Evolutionary conservation across 768 basidiomycete species (phyloP).

Genomic region (Cyclocybe aegerita): DNA sequence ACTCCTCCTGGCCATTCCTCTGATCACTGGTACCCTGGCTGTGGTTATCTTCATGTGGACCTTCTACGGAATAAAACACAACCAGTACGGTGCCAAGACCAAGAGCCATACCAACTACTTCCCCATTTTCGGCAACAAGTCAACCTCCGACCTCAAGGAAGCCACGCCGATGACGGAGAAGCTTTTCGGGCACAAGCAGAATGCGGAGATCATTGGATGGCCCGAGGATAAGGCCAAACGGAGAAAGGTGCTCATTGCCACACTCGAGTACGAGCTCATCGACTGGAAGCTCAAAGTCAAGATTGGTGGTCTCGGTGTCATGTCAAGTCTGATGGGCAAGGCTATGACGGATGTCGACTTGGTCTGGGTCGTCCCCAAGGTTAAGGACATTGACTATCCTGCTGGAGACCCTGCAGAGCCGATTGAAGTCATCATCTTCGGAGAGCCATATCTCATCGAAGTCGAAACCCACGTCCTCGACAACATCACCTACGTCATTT

Average conservation of each 20-base stretch:
- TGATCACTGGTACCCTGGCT: slow-evolving; percentile 82
- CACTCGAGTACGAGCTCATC: slow-evolving; percentile 93
- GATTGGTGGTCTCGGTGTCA: slow-evolving; percentile 96
- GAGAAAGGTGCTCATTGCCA: slow-evolving; percentile 87
- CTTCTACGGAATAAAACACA: slow-evolving; percentile 95
- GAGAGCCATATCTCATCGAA: slow-evolving; percentile 93
- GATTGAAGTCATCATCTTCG: slow-evolving; percentile 95
- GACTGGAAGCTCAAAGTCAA: slow-evolving; percentile 99
- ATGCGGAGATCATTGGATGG: slow-evolving; percentile 89
- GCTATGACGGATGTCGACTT: slow-evolving; percentile 97
- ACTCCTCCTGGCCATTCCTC: slow-evolving; percentile 75
- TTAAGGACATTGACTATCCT: slow-evolving; percentile 93
- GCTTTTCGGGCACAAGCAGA: slow-evolving; percentile 62
- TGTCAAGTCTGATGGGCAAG: slow-evolving; percentile 97
- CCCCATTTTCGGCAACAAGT: slow-evolving; percentile 83
- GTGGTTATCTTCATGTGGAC: slow-evolving; percentile 91
- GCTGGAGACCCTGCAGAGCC: slow-evolving; percentile 89
- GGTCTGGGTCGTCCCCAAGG: slow-evolving; percentile 92
- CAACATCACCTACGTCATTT: slow-evolving; percentile 93
- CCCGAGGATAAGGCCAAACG: slow-evolving; percentile 91
- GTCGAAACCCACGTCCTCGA: slow-evolving; percentile 91
- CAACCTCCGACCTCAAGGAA: slow-evolving; percentile 72
- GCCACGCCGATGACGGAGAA: slow-evolving; percentile 66
- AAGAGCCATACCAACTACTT: slow-evolving; percentile 78
- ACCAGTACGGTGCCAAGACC: slow-evolving; percentile 83